Base-by-base conservation (phyloP, 1,284 basidiomycete genomes). In the Trametes polyzona region DNA sequence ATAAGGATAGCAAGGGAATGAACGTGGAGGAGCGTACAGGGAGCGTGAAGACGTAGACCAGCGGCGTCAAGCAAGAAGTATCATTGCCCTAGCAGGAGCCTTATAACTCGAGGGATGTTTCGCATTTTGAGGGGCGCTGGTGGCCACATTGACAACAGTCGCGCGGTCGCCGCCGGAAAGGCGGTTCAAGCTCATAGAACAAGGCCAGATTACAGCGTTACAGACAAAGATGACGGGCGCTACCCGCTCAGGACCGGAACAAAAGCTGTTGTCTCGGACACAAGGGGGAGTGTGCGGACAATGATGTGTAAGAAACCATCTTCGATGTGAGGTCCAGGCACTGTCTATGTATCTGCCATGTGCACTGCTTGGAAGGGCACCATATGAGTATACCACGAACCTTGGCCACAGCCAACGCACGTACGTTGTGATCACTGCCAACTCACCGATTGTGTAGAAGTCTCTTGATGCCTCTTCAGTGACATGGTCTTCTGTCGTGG, bases 51-150 rank as follows among this genome's bases (percentile, higher is more conserved):
- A 56, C 48, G 51, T 30, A 27, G 42, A 62, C 57, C 60, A 57
- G 57, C 55, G 61, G 57, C 61, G 61, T 62, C 61, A 50, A 62
- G 57, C 57, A 37, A 41, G 32, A 46, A 30, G n/a, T 52, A 40
- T 40, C 7, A 14, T 42, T 17, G 23, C 5, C 8, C 9, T 5
- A 3, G 6, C 21, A 19, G n/a, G 29, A 33, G 17, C 52, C 57
- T 59, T 62, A 59, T 62, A 62, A 35, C 30, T 12, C 12, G 17
- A 35, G 19, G 21, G 16, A 17, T 23, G 17, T 19, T 21, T 16
- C n/a, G 27, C 42, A 29, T 43, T 12, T 26, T 27, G 27, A 12
- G 11, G 17, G 11, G 17, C 42, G 27, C 27, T n/a, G 37, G 37
- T 21, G 11, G 4, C 19, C 21, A n/a, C 19, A 37, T n/a, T n/a